Base-by-base conservation (phyloP, 2,329 filamentous ascomycete genomes). In the Dendrostoma leiphaemia region DNA sequence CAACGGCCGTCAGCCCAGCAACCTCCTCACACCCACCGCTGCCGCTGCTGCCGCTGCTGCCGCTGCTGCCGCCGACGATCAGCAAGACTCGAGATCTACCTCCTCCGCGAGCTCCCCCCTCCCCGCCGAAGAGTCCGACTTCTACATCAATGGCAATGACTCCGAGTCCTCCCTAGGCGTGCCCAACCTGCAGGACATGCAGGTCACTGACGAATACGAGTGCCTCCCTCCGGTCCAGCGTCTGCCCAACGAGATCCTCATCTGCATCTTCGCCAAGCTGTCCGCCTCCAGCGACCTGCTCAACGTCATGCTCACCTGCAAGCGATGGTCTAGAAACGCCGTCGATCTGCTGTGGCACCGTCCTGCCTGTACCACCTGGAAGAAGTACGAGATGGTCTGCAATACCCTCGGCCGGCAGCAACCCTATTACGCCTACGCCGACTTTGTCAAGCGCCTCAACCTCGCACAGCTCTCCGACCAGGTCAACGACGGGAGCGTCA, bases 321-420 rank as follows among this genome's bases (percentile, higher is more conserved):
- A 91, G 71, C 84, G 88, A 59, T 99, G 94, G 94, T 89, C 94
- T 26, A 81, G 88, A 59, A 97, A 97, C 67, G 88, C 89, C 48
- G 94, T 97, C 62, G 93, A 94, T 60, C 81, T 96, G 61, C 80
- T 99, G 21, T 99, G 94, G 94, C 92, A 97, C 70, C 83, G 94
- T 35, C 94, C 94, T 1, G 86, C 90, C 26, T 97, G 94, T 74
- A 91, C 88, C 64, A 90, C 85, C 63, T 97, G 91, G 89, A 73
- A 79, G 12, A 91, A 91, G 67, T 84, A 97, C 64, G 78, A 85
- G 64, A 87, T 77, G 61, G 94, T 99, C 61, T 92, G 91, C 66
- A 79, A 81, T 54, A 92, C 93, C 1, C 83, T 97, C 32, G 81
- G 83, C 43, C 79, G 85, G 26, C 74, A 82, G 31, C 74, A 85